Base-by-base conservation (phyloP, 192 early-diverging fungal species). In the Entophlyctis luteolus region DNA sequence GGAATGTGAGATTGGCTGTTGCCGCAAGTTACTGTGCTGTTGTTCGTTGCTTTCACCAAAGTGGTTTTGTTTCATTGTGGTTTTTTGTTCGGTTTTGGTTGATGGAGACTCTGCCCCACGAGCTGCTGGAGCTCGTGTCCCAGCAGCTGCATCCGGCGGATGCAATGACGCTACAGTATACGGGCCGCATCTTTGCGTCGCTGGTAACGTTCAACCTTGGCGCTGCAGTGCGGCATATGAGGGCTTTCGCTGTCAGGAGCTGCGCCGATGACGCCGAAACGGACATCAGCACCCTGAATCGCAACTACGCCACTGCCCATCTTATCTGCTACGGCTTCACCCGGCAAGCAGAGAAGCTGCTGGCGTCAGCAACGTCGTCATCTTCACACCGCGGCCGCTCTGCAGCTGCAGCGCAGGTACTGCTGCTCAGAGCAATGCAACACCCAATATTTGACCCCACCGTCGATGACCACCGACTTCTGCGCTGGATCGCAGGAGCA, bases 311-410 rank as follows among this genome's bases (percentile, higher is more conserved):
- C 23, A 29, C 36, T 33, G 60, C 46, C 6, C 18, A 34, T 34
- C 6, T 63, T 28, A 22, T 49, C 6, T 47, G 25, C 28, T 63
- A 22, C 50, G 60, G 60, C 28, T 63, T 63, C 47, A 63, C 60
- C 8, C 48, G 50, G 31, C 36, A 25, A 14, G 32, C 50, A 1
- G 60, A 63, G 48, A 31, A 33, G 25, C 12, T 49, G 16, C 18
- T 27, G n/a, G 20, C 48, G 6, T 1, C 35, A 2, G 6, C 22
- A 0, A 4, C 50, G 46, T n/a, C n/a, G n/a, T n/a, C n/a, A n/a
- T 53, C 50, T 14, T 22, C 14, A 23, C 50, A n/a, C n/a, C n/a
- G n/a, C n/a, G n/a, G n/a, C n/a, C n/a, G n/a, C n/a, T n/a, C n/a
- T n/a, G n/a, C n/a, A n/a, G n/a, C n/a, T n/a, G n/a, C n/a, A n/a